Conservation (phyloP, 1,284 basidiomycete genomes). For the Prillingera fragicola region DNA sequence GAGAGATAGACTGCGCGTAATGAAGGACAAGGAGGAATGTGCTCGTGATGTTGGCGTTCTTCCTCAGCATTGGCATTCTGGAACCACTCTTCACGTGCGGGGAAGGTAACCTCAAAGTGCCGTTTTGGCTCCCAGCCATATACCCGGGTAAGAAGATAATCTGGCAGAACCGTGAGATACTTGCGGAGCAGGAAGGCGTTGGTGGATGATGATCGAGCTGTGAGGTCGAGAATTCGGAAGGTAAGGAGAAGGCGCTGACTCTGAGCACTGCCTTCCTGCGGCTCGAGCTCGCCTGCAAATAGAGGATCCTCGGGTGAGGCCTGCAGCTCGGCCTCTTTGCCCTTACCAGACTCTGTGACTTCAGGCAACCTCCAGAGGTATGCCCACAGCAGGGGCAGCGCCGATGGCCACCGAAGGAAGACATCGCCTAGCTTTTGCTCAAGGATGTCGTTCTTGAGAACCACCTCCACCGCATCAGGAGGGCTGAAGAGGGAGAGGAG, state of each 20-base stretch:
- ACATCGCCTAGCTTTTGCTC: constrained; percentile 24
- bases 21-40: constrained; percentile 9
- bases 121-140: constrained; percentile 29
- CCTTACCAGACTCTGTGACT: constrained; percentile 14
- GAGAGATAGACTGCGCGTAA: constrained; percentile 31
- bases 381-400: constrained; percentile 31
- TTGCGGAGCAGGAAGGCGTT: constrained; percentile 29
- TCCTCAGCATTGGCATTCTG: constrained; percentile 16
- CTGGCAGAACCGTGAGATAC: constrained; percentile 29
- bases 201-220: constrained; percentile 8
- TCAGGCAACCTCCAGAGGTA: constrained; percentile 30
- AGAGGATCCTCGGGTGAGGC: too few relatives aligned
- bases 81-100: constrained; percentile 31
- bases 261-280: constrained; percentile 3
- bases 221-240: constrained; percentile 23
- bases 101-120: constrained; percentile 35
- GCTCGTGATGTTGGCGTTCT: constrained; percentile 4
- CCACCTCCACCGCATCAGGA: constrained; percentile 1
- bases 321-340: background rate
- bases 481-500: constrained; percentile 25
- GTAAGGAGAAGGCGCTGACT: constrained; percentile 20
- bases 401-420: constrained; percentile 21
- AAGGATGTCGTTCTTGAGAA: constrained; percentile 9
- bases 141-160: constrained; percentile 32
- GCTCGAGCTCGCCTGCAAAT: constrained; percentile 1